Percentiles rank a stretch among this genome's conserved stretches.
Conservation (phyloP, 164 flowering plant species). For the Warburgia ugandensis region DNA sequence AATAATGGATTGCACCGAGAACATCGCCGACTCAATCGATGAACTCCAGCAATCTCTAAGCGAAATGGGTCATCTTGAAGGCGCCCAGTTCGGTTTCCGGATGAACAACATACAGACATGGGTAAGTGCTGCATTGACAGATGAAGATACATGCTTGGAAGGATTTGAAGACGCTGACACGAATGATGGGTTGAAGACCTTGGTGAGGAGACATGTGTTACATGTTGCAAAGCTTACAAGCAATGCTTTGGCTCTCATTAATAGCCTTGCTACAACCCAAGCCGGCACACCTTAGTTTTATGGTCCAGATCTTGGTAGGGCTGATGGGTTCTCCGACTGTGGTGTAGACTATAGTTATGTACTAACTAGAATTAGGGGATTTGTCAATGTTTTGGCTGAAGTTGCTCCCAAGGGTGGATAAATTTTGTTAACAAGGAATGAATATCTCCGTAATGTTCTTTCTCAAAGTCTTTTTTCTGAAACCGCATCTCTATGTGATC, state of each 20-base stretch:
- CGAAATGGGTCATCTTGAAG: conserved; percentile 19
- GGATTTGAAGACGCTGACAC: conserved; percentile 17
- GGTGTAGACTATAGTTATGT: no score
- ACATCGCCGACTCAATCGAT: conserved; percentile 22
- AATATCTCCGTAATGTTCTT: no score
- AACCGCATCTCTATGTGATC: no score
- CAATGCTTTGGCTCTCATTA: conserved; percentile 31
- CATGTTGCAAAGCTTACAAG: conserved; percentile 23
- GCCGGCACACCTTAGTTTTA: no score
- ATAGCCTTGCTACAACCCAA: conserved; percentile 9
- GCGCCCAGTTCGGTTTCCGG: conserved; percentile 11
- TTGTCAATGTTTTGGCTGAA: no score
- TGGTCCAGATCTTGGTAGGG: no score
- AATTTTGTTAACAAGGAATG: no score
- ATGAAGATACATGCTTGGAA: conserved; percentile 28
- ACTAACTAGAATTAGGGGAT: no score
- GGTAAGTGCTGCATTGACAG: conserved; percentile 36
- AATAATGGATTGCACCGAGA: conserved; percentile 25
- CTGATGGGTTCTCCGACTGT: no score
- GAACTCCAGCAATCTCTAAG: conserved; percentile 13
- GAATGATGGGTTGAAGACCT: conserved; percentile 16
- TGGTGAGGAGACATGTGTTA: conserved; percentile 11
- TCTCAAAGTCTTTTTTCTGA: no score
- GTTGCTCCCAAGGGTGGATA: no score
- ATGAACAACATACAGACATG: conserved; percentile 33